phyloP scores from a whole-genome alignment of 129 eudicot genomes.

The Flaveria brownii region DNA sequence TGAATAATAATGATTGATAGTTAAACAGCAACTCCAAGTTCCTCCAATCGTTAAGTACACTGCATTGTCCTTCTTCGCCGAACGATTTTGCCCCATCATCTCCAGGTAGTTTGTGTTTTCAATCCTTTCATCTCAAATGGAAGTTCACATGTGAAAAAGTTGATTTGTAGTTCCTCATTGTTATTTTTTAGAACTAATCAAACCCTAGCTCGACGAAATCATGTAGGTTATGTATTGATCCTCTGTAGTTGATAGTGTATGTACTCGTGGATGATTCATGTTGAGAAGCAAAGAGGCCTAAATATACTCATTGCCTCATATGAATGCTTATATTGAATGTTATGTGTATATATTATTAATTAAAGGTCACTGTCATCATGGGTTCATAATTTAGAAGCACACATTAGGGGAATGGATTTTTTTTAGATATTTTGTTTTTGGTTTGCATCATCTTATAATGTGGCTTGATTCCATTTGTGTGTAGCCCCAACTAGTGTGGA shows the following conservation, averaged over 20 bases:
- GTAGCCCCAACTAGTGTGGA: neutral
- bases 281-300: too few relatives aligned
- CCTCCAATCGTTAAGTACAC: slow-evolving; percentile 76
- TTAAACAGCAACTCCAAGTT: slow-evolving; percentile 48
- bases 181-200: neutral
- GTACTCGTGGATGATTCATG: too few relatives aligned
- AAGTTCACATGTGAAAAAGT: slow-evolving; percentile 11
- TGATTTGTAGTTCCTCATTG: neutral
- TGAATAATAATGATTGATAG: neutral
- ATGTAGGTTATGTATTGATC: neutral
- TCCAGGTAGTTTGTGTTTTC: slow-evolving; percentile 35
- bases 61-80: slow-evolving; percentile 67
- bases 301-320: neutral
- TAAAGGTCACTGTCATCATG: neutral
- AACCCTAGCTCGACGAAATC: slow-evolving; percentile 20
- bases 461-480: neutral
- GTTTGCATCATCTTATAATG: neutral
- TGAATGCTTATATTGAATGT: neutral
- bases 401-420: neutral
- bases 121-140: neutral
- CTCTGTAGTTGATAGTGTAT: neutral
- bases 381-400: neutral
- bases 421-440: too few relatives aligned
- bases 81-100: slow-evolving; percentile 69
- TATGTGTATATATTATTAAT: neutral